These are phyloP conservation scores for Fraxinus nigra DNA, from an alignment of 305 asterid genomes.

Conservation along the genomic window DNA sequence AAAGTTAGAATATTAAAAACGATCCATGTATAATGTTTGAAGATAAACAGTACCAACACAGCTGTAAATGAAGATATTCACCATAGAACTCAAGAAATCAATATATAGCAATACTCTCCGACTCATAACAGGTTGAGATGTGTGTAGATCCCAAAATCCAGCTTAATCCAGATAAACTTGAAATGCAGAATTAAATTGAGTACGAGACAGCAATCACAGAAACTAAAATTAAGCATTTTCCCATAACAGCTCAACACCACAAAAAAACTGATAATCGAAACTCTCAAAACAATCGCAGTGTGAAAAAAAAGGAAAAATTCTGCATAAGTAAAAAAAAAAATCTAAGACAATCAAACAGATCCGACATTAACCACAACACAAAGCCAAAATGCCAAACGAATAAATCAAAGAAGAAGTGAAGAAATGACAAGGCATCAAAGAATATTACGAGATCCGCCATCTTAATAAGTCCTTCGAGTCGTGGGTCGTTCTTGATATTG, in stretches of 20 bases:
- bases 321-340: background rate
- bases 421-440: constrained; percentile 3
- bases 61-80: background rate
- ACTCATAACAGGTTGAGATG: background rate
- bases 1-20: constrained; percentile 1
- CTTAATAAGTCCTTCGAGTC: constrained; percentile 92
- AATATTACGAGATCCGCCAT: constrained; percentile 83
- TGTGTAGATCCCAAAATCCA: constrained; percentile 16
- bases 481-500: constrained; percentile 86
- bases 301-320: background rate
- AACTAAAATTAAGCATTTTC: background rate
- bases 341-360: constrained; percentile 16
- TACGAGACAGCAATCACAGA: constrained; percentile 4
- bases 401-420: constrained; percentile 21
- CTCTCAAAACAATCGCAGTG: background rate
- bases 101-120: background rate
- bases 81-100: background rate
- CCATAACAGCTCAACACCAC: background rate
- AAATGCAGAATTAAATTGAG: constrained; percentile 21
- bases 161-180: constrained; percentile 19
- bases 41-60: constrained; percentile 4
- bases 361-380: constrained; percentile 11
- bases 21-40: background rate
- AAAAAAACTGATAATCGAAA: background rate
- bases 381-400: background rate